Percentiles rank a stretch among this genome's conserved stretches.
Evolutionary conservation across 2,329 filamentous ascomycete genomes (phyloP).

Genomic region (Emydomyces testavorans): DNA sequence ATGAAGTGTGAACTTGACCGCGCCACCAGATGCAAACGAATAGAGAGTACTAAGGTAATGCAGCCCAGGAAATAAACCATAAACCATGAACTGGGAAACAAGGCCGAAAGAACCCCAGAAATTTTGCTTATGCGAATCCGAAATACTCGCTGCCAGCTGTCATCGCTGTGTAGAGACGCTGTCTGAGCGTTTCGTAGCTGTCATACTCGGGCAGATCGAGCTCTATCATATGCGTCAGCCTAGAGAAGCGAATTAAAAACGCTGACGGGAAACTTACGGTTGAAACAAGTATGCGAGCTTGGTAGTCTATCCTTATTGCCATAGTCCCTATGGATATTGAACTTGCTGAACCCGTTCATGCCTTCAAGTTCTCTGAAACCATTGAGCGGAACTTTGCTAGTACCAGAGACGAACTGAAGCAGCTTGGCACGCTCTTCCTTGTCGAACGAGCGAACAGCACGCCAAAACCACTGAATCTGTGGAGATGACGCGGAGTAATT

Average conservation of each 20-base stretch:
- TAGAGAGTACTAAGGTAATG: slow-evolving; percentile 8
- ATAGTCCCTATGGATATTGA: slow-evolving; percentile 98
- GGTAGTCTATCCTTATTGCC: slow-evolving; percentile 91
- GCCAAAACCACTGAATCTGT: slow-evolving; percentile 99
- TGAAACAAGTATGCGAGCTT: slow-evolving; percentile 97
- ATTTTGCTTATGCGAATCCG: slow-evolving; percentile 65
- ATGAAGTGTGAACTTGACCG: slow-evolving; percentile 13
- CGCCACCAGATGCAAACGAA: slow-evolving; percentile 16
- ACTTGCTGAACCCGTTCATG: slow-evolving; percentile 95
- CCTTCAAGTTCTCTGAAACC: slow-evolving; percentile 98
- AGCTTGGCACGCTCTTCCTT: slow-evolving; percentile 97
- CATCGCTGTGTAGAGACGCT: slow-evolving; percentile 86
- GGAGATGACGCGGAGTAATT: slow-evolving; percentile 91
- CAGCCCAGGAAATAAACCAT: slow-evolving; percentile 16
- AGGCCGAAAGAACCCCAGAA: not conserved
- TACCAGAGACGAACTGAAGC: slow-evolving; percentile 95
- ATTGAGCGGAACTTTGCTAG: slow-evolving; percentile 94
- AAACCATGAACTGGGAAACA: slow-evolving; percentile 10
- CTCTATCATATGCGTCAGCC: slow-evolving; percentile 48
- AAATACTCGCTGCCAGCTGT: slow-evolving; percentile 97
- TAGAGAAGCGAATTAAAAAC: not conserved
- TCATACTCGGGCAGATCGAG: slow-evolving; percentile 98
- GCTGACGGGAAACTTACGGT: slow-evolving; percentile 57
- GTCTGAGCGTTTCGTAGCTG: slow-evolving; percentile 78
- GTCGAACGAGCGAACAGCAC: slow-evolving; percentile 90